Percentiles rank a stretch among this genome's conserved stretches.
These are phyloP conservation scores for Carex pumila DNA, from an alignment of 176 grass and related monocot species.

Conservation along the genomic window DNA sequence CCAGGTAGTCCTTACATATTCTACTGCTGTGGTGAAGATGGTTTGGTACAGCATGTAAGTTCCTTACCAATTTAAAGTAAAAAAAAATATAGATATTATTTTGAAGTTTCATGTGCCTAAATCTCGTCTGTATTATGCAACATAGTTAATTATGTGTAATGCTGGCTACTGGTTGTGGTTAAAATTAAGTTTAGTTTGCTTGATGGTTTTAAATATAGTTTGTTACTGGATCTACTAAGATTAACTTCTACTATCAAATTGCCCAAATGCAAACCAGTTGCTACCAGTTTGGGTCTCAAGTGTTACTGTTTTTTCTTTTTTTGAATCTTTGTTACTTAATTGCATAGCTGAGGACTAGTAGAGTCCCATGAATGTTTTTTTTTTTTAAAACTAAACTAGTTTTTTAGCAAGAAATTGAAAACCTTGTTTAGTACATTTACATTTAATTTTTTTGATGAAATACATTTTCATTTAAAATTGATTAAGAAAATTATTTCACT, in stretches of 20 bases:
- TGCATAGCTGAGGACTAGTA: background rate
- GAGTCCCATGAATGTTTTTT: background rate
- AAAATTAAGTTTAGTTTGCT: background rate
- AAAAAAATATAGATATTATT: background rate
- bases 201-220: background rate
- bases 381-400: background rate
- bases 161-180: background rate
- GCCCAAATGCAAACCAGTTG: background rate
- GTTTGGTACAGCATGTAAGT: slow-evolving; percentile 76
- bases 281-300: background rate
- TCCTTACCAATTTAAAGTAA: background rate
- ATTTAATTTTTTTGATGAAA: background rate
- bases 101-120: background rate
- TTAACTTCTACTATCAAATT: background rate
- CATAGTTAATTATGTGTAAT: background rate
- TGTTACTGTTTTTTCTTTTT: background rate
- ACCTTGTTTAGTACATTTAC: slow-evolving; percentile 2
- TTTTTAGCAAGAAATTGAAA: slow-evolving; percentile 2
- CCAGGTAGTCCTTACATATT: slow-evolving; percentile 75
- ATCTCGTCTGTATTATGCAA: background rate
- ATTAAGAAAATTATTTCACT: background rate
- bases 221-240: background rate
- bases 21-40: slow-evolving; percentile 91
- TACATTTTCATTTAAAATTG: slow-evolving; percentile 6
- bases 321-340: background rate